A percentile compares a stretch with the other conserved stretches of the same genome.
These are phyloP conservation scores for Aspergillus cristatus DNA, from an alignment of 495 filamentous ascomycete genomes.

Conservation along the genomic window DNA sequence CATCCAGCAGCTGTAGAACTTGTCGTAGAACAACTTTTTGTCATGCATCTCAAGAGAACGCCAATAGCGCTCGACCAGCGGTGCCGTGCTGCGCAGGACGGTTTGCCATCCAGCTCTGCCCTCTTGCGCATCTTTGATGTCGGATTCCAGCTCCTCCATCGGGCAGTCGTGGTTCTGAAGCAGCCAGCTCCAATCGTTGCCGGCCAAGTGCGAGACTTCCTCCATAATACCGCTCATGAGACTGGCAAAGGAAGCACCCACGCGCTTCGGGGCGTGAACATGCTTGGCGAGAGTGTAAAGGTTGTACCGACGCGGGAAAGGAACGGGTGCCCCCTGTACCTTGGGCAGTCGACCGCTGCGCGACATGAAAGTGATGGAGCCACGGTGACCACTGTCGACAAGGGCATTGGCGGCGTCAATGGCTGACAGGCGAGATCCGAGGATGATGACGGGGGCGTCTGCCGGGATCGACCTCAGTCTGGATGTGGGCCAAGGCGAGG, in stretches of 20 bases:
- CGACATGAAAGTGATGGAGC: constrained; percentile 4
- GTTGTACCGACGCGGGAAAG: constrained; percentile 1
- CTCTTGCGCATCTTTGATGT: not conserved
- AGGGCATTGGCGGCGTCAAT: constrained; percentile 1
- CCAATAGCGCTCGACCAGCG: constrained; percentile 3
- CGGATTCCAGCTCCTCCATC: not conserved
- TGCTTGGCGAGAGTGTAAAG: not conserved
- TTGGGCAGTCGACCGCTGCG: constrained; percentile 2
- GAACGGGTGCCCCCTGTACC: not conserved
- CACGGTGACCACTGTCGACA: not conserved
- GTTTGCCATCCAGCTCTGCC: not conserved
- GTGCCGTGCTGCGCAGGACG: not conserved
- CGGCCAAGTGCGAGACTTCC: not conserved
- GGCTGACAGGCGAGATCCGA: constrained; percentile 2
- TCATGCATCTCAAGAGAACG: not conserved
- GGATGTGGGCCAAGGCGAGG: constrained; percentile 1
- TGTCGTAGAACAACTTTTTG: constrained; percentile 1
- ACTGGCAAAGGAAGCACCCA: not conserved
- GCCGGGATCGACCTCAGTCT: not conserved
- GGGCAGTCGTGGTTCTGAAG: constrained; percentile 1
- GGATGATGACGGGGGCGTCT: constrained; percentile 1
- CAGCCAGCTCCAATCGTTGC: constrained; percentile 4
- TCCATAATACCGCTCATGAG: constrained; percentile 2
- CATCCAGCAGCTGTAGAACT: constrained; percentile 3
- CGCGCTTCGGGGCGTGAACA: not conserved